These are phyloP conservation scores for Gardenia jasminoides DNA, from an alignment of 257 asterid genomes.

Conservation along the genomic window DNA sequence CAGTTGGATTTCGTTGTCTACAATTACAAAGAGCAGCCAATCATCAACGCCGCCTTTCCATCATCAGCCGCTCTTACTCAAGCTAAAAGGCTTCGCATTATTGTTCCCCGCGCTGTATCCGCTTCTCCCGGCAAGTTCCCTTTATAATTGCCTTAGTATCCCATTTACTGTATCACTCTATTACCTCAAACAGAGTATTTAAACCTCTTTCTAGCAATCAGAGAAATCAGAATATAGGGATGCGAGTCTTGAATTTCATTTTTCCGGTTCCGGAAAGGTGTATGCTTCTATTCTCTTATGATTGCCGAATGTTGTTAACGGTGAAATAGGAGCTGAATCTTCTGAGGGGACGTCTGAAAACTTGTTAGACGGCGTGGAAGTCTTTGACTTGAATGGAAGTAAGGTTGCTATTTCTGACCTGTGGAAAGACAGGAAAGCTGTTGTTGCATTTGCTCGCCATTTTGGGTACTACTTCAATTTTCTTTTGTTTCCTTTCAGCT, in stretches of 20 bases:
- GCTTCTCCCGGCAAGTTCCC: conserved; percentile 13
- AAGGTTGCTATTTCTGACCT: conserved; percentile 65
- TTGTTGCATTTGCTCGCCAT: conserved; percentile 97
- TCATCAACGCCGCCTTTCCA: conserved; percentile 4
- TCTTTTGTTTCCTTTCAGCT: background rate
- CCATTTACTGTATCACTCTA: no score
- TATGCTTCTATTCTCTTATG: no score
- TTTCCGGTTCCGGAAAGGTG: background rate
- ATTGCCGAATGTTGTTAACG: background rate
- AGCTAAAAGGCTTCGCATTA: background rate
- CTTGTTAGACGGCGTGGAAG: conserved; percentile 55
- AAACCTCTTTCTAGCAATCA: no score
- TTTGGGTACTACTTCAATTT: conserved; percentile 69
- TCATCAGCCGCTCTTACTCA: conserved; percentile 1
- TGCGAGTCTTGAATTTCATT: background rate
- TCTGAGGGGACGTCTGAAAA: conserved; percentile 30
- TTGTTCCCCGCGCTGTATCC: conserved; percentile 1
- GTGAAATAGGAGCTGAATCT: conserved; percentile 45
- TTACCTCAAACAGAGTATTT: no score
- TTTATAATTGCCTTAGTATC: no score
- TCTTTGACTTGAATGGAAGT: conserved; percentile 66
- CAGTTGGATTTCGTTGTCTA: background rate
- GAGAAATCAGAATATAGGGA: no score
- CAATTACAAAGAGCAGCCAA: background rate
- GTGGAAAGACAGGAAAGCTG: conserved; percentile 95